Evolutionary conservation across 192 early-diverging fungal species (phyloP), one percentile per base, ranked within the genome.

Genomic region (Funneliformis mosseae): DNA sequence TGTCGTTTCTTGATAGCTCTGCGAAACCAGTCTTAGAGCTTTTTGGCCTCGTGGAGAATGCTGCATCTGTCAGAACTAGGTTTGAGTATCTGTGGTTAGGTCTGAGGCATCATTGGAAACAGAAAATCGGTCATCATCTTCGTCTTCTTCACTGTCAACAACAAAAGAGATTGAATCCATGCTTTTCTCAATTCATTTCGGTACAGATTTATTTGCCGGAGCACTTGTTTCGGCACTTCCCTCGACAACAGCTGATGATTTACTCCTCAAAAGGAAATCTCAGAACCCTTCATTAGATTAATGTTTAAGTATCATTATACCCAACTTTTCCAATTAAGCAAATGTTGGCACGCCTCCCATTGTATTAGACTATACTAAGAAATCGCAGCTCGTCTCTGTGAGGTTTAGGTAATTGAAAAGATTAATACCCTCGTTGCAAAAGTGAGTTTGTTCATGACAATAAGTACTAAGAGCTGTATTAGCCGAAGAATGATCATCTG

Each of bases 321-420:
- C 62, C 16, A 33, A 4, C 38, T 48, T n/a, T 8, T 67, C 64
- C 38, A 46, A 48, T 0, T 21, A 0, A 38, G 10, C 8, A 48
- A 78, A 78, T 67, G 0, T 42, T 41, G 62, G 48, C 12, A 33
- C 18, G 12, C 63, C 25, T 28, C 18, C 3, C 6, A 67, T 10
- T 66, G n/a, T 78, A 68, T 27, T 76, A 38, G 10, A 78, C 27
- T 4, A 78, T 66, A 78, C 76, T 14, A 78, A 21, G 25, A 63
- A 78, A n/a, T 78, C 76, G 16, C 33, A 78, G 4, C 4, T 63
- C 12, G 23, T 76, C n/a, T 59, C 38, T n/a, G 23, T 76, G 10
- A 76, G 59, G 9, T 39, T 66, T 8, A 77, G n/a, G 16, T 76
- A 5, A 38, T 62, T 78, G 42, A 78, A 78, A 68, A 67, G 42